Base-by-base conservation (phyloP, 306 rosid species). In the Cyamopsis tetragonoloba region DNA sequence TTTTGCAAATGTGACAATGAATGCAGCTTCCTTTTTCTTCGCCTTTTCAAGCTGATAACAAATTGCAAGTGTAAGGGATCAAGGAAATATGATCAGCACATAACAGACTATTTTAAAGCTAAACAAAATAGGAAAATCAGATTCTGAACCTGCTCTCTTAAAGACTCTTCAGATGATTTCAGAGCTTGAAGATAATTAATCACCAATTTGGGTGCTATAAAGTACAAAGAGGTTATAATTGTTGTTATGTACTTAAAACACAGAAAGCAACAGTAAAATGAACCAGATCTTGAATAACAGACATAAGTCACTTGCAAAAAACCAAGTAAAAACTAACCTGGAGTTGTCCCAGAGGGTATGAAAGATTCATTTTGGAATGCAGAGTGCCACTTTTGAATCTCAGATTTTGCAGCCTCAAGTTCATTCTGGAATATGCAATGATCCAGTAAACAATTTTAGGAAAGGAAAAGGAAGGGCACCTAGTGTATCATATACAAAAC, bases 11-110 rank as follows among this genome's bases (percentile, higher is more conserved):
- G 98, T 92, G 30, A 92, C 96, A 47, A 92, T 86, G 75, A 92
- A 92, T 49, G 96, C 91, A 73, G 93, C 96, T 81, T 92, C 98
- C 87, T 92, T 92, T 83, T 87, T 92, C 86, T 92, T 92, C 46
- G 96, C 93, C 62, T 92, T 92, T 73, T 87, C 98, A 67, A 92
- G 85, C 98, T 92, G 80, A 73, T 17, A 69, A 85, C 22, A 59
- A 66, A 7, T 34, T 11, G 6, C 51, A 46, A 57, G 59, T 11
- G 59, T 58, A 74, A 37, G 37, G 35, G 28, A 11, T 77, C 20
- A 60, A 59, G 59, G 56, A 72, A 47, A 76, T 55, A 34, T 11
- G 42, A 22, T 23, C 26, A 43, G 54, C 9, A 4, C 37, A 72
- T 61, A 6, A 63, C 17, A 76, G 56, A 27, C 37, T 27, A 43